Evolutionary conservation across 345 rosid genomes (phyloP).

Genomic region (Combretum micranthum): DNA sequence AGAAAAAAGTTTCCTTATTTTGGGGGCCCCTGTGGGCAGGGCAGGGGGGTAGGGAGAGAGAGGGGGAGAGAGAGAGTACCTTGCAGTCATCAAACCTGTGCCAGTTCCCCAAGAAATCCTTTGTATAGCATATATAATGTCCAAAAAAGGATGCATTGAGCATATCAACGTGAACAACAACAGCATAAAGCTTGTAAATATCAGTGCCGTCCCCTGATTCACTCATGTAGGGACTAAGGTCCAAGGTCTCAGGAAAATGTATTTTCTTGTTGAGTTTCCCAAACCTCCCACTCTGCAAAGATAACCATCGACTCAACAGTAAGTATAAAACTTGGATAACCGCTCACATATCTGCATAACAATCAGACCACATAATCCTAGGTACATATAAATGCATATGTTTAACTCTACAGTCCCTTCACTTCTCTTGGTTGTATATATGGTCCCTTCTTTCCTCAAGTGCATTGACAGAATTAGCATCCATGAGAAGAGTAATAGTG

Average conservation of each 20-base stretch:
- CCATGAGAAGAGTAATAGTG: too few relatives aligned
- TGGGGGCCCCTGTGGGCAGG: too few relatives aligned
- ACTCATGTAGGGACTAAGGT: constrained; percentile 83
- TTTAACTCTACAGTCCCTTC: too few relatives aligned
- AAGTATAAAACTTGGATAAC: neutral
- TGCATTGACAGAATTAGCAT: too few relatives aligned
- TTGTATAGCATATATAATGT: constrained; percentile 85
- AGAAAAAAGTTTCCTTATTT: neutral
- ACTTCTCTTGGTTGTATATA: too few relatives aligned
- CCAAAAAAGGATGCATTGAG: constrained; percentile 96
- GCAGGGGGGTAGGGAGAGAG: neutral
- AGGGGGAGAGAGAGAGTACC: constrained; percentile 32
- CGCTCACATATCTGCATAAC: neutral
- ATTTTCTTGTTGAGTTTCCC: constrained; percentile 97
- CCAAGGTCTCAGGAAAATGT: constrained; percentile 70
- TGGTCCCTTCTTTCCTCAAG: too few relatives aligned
- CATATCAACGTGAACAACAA: constrained; percentile 95
- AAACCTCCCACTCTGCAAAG: constrained; percentile 84
- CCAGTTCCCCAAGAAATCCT: constrained; percentile 84
- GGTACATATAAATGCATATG: too few relatives aligned
- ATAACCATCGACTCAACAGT: constrained; percentile 10
- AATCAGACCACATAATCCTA: too few relatives aligned
- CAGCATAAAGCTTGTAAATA: constrained; percentile 79
- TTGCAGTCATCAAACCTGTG: constrained; percentile 77
- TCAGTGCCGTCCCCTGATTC: constrained; percentile 65